Conservation (phyloP, 495 filamentous ascomycete genomes). For the Paragyromitra xinjiangensis region DNA sequence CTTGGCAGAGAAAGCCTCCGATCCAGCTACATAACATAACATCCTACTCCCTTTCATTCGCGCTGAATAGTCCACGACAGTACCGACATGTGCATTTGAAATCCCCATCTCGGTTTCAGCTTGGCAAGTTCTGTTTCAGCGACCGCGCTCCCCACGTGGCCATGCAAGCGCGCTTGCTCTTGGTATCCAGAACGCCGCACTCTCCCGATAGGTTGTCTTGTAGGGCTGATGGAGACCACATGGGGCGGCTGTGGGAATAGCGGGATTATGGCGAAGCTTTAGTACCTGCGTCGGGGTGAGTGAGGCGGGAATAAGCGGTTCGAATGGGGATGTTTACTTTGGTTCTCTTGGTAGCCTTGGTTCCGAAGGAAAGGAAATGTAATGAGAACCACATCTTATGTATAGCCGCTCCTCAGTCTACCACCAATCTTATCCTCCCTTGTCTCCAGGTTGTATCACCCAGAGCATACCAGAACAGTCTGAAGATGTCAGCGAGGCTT, state of each 20-base stretch:
- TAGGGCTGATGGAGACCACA: neutral
- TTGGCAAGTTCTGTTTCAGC: conserved; percentile 9
- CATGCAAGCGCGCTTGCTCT: neutral
- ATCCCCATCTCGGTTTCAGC: conserved; percentile 1
- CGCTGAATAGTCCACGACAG: neutral
- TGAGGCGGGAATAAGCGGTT: neutral
- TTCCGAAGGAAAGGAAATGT: too few relatives aligned
- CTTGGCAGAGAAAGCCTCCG: too few relatives aligned
- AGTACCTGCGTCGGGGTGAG: neutral
- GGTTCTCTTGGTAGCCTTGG: neutral
- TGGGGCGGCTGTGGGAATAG: neutral
- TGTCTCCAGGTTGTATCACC: too few relatives aligned
- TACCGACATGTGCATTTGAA: neutral
- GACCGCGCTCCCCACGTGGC: conserved; percentile 9
- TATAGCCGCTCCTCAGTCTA: too few relatives aligned
- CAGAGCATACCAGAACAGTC: too few relatives aligned
- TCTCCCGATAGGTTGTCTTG: neutral
- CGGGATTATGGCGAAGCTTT: neutral
- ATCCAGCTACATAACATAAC: neutral
- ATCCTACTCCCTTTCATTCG: neutral
- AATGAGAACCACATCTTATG: too few relatives aligned
- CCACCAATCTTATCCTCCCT: too few relatives aligned
- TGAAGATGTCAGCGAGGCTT: too few relatives aligned
- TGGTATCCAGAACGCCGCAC: neutral
- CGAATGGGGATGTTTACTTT: neutral